phyloP scores from a whole-genome alignment of 164 flowering plant genomes.

The Hamamelis virginiana region DNA sequence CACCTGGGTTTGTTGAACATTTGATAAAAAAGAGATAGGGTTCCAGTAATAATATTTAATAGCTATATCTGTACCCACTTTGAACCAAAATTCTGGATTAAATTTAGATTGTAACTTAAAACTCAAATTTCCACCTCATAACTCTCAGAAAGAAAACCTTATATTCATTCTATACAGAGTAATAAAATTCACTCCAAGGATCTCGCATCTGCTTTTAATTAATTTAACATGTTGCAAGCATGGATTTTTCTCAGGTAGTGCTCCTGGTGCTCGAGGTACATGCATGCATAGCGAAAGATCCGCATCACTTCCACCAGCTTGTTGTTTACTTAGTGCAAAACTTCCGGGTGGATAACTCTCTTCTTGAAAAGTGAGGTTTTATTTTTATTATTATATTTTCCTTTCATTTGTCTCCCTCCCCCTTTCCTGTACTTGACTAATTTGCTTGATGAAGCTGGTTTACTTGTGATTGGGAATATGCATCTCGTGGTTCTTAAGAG shows the following conservation, averaged over 20 bases:
- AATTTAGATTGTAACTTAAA: no score
- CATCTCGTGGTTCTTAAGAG: background rate
- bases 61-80: no score
- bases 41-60: no score
- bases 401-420: no score
- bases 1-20: no score
- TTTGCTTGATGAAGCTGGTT: background rate
- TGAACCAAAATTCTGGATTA: no score
- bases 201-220: background rate
- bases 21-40: no score
- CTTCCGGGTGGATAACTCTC: constrained; percentile 68
- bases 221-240: background rate
- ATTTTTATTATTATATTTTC: background rate
- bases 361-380: constrained; percentile 84
- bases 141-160: no score
- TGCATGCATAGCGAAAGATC: constrained; percentile 93
- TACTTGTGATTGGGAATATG: background rate
- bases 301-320: constrained; percentile 71
- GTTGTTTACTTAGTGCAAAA: constrained; percentile 68
- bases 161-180: no score
- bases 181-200: background rate
- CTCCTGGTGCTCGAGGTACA: constrained; percentile 92
- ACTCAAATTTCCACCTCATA: no score
- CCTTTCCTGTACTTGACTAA: background rate
- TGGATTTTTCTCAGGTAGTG: constrained; percentile 63